Base-by-base conservation (phyloP, 768 basidiomycete species). In the Termitomyces sp. region DNA sequence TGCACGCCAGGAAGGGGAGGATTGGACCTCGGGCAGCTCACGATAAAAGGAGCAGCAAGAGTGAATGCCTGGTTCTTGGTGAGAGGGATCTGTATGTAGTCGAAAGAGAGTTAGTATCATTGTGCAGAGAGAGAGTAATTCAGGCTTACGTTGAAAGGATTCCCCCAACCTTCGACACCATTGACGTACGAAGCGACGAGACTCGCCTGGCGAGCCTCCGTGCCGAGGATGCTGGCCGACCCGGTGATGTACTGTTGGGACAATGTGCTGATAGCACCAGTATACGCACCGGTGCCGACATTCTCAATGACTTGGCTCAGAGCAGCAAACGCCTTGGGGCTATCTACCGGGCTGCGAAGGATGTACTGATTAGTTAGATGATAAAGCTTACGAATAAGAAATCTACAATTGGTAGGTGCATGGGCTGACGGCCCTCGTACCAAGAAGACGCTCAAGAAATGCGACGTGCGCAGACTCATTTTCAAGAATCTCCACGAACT, bases 21-120 rank as follows among this genome's bases (percentile, higher is more conserved):
- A 72, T 86, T 86, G 61, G 77, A 67, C 8, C 69, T 51, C 0
- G 85, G 86, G 73, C 85, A 87, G 1, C 68, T 68, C 17, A 68
- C 74, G 71, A 86, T 81, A 73, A 85, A 84, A 4, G 71, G 67
- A 0, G 74, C 67, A 17, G 73, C 76, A 25, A 77, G 62, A 5
- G 76, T 73, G 65, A 64, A 72, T 29, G 75, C 71, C 57, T 77
- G 67, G 46, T 68, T 72, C 40, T 72, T 63, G 45, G 62, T 63
- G 29, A 78, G 69, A 20, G 74, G 69, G 7, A 70, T 68, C 77
- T 77, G 38, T 5, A 52, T 29, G 31, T 31, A 46, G 3, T 14
- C 14, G 36, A 31, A 11, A 31, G 15, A 3, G 29, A 31, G 38
- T 62, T 14, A 57, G 32, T 17, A 7, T 40, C 6, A 12, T 8